A percentile compares a stretch with the other conserved stretches of the same genome.
phyloP scores from a whole-genome alignment of 768 basidiomycete genomes.

The Harrya chromipes region DNA sequence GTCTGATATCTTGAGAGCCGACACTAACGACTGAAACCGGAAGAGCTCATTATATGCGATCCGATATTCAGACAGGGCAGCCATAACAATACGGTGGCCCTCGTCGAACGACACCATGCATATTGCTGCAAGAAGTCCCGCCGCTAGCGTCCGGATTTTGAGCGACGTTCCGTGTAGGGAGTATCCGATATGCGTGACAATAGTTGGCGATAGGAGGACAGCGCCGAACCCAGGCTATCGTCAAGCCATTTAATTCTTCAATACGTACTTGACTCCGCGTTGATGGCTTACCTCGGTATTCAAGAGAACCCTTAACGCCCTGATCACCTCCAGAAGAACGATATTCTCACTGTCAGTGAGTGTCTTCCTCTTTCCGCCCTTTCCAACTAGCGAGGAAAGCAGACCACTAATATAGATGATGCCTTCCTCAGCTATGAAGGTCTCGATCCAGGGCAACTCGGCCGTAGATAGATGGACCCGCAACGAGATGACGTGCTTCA shows the following conservation, averaged over 20 bases:
- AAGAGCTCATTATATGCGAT: constrained; percentile 67
- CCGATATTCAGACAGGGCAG: constrained; percentile 78
- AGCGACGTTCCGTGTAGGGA: constrained; percentile 62
- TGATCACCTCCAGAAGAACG: constrained; percentile 69
- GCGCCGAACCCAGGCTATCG: constrained; percentile 68
- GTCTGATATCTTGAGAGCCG: constrained; percentile 56
- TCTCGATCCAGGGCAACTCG: constrained; percentile 70
- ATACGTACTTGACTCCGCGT: not conserved
- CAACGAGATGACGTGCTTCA: constrained; percentile 76
- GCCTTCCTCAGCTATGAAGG: constrained; percentile 41
- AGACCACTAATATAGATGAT: constrained; percentile 57
- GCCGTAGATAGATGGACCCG: constrained; percentile 86
- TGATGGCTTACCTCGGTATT: constrained; percentile 68
- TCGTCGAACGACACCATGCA: constrained; percentile 69
- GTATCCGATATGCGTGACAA: constrained; percentile 72
- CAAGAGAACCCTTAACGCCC: constrained; percentile 76
- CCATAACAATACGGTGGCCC: constrained; percentile 71
- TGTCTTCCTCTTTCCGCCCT: constrained; percentile 58
- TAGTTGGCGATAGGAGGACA: constrained; percentile 57
- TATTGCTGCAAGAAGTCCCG: constrained; percentile 81
- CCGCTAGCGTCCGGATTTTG: constrained; percentile 67
- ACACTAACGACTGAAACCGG: constrained; percentile 76
- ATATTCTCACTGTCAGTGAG: constrained; percentile 63
- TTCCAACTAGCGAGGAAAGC: constrained; percentile 61
- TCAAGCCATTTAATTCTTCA: not conserved